Evolutionary conservation across 495 filamentous ascomycete genomes (phyloP), one percentile per base, ranked within the genome.

Genomic region (Penicillium bialowiezense): DNA sequence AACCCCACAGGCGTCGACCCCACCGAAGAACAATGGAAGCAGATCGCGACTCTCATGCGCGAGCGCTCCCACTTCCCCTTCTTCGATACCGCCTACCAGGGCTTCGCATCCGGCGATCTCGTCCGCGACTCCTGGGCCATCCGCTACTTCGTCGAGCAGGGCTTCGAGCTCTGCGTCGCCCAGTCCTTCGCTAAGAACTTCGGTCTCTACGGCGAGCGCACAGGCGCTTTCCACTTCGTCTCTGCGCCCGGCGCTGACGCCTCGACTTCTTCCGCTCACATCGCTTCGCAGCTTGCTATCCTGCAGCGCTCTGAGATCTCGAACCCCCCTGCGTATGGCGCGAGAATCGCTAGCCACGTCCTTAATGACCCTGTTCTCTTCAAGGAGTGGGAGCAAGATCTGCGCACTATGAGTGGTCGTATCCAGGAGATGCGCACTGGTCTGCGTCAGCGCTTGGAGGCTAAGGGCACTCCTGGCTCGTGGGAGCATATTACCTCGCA

Each of bases 181-280:
- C 92, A 99, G 76, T 92, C 87, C 18, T 99, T 96, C 67, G 91
- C 93, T 52, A 98, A 99, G 80, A 99, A 99, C 80, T 95, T 99
- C 62, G 93, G 93, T 51, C 79, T 99, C 17, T 99, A 99, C 67
- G 92, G 92, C 53, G 86, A 99, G 77, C 89, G 93, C 55, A 90
- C 90, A 4, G 93, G 93, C 28, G 91, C 88, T 59, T 99, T 97
- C 85, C 93, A 99, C 68, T 93, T 90, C 62, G 85, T 99, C 37
- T 87, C 91, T 1, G 71, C 84, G 0, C 85, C 92, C 0, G 77
- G 82, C 0, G 40, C 84, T 4, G 83, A 89, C 33, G 86, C 89
- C 1, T 50, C 72, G n/a, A 81, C 76, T 9, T 79, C 81, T 31
- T 78, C 68, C 44, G 74, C 85, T 48, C 46, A 73, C 23, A 83